These are phyloP conservation scores for Panaeolus papilionaceus DNA, from an alignment of 768 basidiomycete genomes.

Conservation along the genomic window DNA sequence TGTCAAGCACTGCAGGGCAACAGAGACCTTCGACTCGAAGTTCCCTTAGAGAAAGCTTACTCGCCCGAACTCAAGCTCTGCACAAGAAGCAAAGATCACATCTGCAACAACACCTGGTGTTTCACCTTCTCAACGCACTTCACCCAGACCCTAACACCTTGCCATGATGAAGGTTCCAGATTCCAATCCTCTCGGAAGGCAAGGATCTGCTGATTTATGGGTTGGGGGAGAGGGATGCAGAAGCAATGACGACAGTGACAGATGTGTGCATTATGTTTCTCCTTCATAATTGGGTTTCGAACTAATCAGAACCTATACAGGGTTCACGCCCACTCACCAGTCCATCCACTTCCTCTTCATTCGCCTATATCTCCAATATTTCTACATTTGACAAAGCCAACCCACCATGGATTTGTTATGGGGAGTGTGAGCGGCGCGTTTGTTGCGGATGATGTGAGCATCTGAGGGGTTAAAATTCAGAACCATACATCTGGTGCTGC, in stretches of 20 bases:
- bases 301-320: neutral
- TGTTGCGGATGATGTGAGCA: neutral
- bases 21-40: no score
- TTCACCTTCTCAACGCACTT: conserved; percentile 28
- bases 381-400: neutral
- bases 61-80: conserved; percentile 59
- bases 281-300: neutral
- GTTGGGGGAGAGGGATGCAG: conserved; percentile 56
- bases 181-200: conserved; percentile 56
- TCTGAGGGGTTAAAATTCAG: neutral
- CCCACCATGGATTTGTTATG: neutral
- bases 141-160: conserved; percentile 21
- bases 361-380: neutral
- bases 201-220: no score
- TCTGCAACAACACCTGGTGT: conserved; percentile 55
- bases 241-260: conserved; percentile 43
- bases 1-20: no score
- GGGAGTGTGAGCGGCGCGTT: neutral
- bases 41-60: conserved; percentile 58
- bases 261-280: conserved; percentile 40
- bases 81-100: conserved; percentile 63
- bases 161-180: conserved; percentile 53
- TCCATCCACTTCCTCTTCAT: neutral
- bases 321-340: neutral
- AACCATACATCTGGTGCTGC: neutral